Base-by-base conservation (phyloP, 2,329 filamentous ascomycete species). In the Purpureocillium lavendulum region DNA sequence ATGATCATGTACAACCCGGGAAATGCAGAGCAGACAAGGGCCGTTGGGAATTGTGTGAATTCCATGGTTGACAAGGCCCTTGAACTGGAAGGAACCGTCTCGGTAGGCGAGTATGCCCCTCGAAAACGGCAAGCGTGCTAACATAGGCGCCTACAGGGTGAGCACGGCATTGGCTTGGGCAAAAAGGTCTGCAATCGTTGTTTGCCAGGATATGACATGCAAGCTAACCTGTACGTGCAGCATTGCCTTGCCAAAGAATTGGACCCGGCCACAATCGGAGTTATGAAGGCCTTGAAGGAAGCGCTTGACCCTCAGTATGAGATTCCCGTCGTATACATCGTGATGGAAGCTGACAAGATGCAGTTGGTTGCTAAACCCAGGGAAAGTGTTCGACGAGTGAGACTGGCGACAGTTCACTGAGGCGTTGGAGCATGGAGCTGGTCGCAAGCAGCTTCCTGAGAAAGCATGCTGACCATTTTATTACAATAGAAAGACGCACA, bases 51-150 rank as follows among this genome's bases (percentile, higher is more conserved):
- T 17, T 68, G 83, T 11, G 77, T 85, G 11, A 75, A 85, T 49
- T 65, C 71, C 33, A 85, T 85, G 82, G 77, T 85, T 45, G 75
- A 80, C 52, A 70, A 76, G 32, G 82, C 82, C 3, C 70, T 86
- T 21, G 77, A 80, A 52, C 71, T 82, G 67, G 81, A 84, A 50
- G 82, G 82, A 18, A 86, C 82, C 0, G 80, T 83, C 2, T 84
- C 81, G 14, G 56, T 56, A 26, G 39, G 5, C 21, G 21, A 26
- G 21, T 26, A 5, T 5, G 21, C 5, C 21, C 10, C 21, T 26
- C n/a, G 21, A 6, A 5, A 26, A 10, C 21, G 21, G 10, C 6
- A 10, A 5, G 10, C 10, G 10, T 3, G 2, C 14, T n/a, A 15
- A 30, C 17, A 12, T 14, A 7, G 7, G 6, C 17, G 11, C 11